These are phyloP conservation scores for Xylaria bambusicola DNA, from an alignment of 495 filamentous ascomycete genomes.

Conservation along the genomic window DNA sequence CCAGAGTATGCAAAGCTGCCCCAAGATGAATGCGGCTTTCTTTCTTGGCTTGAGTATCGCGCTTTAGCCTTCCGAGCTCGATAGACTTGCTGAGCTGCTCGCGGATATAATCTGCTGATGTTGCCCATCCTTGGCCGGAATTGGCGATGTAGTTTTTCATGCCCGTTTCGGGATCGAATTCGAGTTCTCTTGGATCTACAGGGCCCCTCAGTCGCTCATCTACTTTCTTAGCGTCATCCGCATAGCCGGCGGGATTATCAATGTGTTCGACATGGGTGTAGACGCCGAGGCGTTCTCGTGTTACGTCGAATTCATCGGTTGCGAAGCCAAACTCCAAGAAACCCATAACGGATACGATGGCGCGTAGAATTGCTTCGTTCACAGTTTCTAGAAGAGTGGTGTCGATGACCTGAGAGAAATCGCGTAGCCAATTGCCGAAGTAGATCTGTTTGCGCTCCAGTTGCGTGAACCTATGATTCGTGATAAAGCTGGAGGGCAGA, in stretches of 20 bases:
- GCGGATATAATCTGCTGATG: constrained; percentile 67
- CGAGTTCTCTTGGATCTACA: constrained; percentile 68
- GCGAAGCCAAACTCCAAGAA: constrained; percentile 84
- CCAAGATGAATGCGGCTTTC: constrained; percentile 73
- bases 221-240: constrained; percentile 70
- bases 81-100: constrained; percentile 63
- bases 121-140: constrained; percentile 63
- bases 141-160: constrained; percentile 77
- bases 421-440: constrained; percentile 76
- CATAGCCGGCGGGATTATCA: constrained; percentile 61
- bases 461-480: constrained; percentile 80
- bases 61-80: constrained; percentile 59
- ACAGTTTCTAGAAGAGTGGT: constrained; percentile 74
- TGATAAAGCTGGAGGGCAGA: constrained; percentile 67
- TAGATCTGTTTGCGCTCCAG: constrained; percentile 74
- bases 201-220: constrained; percentile 69
- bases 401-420: constrained; percentile 67
- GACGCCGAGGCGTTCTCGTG: constrained; percentile 73
- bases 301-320: constrained; percentile 82
- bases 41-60: constrained; percentile 51
- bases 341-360: constrained; percentile 72
- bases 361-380: constrained; percentile 69
- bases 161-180: constrained; percentile 62
- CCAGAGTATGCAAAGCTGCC: constrained; percentile 44
- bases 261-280: constrained; percentile 85